Conservation (phyloP, 805 yeast genomes). For the Ogataea salicorniae region DNA sequence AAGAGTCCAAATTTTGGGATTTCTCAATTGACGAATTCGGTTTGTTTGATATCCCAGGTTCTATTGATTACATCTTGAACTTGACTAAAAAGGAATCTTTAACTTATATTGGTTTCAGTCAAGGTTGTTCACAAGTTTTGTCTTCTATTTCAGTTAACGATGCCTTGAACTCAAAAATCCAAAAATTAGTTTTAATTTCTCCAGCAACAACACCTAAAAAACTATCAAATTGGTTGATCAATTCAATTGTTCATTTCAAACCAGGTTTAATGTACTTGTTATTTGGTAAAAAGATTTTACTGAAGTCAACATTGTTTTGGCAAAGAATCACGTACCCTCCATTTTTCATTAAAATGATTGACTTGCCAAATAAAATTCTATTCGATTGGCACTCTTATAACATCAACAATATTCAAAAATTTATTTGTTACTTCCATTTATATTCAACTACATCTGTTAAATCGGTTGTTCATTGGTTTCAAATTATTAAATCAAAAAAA, state of each 20-base stretch:
- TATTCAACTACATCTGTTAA: constrained; percentile 91
- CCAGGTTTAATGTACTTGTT: constrained; percentile 68
- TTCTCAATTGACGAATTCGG: constrained; percentile 93
- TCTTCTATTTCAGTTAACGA: constrained; percentile 74
- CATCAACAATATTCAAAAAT: constrained; percentile 68
- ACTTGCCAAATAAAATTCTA: constrained; percentile 56
- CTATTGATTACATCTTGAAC: constrained; percentile 67
- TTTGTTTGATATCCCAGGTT: constrained; percentile 80
- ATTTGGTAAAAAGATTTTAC: constrained; percentile 69
- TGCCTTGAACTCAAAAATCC: constrained; percentile 53
- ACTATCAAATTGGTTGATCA: constrained; percentile 68
- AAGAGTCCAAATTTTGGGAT: constrained; percentile 68
- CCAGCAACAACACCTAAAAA: constrained; percentile 96
- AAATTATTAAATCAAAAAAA: constrained; percentile 67
- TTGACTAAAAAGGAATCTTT: constrained; percentile 41
- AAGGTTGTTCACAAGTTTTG: constrained; percentile 93
- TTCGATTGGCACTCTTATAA: constrained; percentile 79
- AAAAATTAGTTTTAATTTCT: constrained; percentile 51
- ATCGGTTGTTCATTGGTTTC: constrained; percentile 94
- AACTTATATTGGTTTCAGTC: constrained; percentile 85
- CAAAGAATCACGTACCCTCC: constrained; percentile 72
- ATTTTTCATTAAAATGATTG: constrained; percentile 66
- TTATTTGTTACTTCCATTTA: constrained; percentile 76
- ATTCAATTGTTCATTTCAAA: constrained; percentile 68
- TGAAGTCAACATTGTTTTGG: constrained; percentile 67